phyloP scores from a whole-genome alignment of 2,329 filamentous ascomycete species.

The Epichloe elymi region DNA sequence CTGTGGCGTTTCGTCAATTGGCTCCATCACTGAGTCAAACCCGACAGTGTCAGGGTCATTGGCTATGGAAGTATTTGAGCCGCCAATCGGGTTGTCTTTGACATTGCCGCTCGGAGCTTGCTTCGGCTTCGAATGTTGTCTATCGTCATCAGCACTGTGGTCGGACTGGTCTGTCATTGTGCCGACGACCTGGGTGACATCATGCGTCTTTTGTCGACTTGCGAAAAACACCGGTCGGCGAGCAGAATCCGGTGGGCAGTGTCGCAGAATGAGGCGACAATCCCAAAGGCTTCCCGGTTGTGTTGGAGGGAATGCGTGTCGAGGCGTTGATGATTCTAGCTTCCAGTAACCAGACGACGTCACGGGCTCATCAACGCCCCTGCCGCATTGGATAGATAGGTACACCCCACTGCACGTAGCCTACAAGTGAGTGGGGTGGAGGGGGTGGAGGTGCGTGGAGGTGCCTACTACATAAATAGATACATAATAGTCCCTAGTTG shows the following conservation, averaged over 20 bases:
- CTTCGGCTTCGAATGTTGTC: not conserved
- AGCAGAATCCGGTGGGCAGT: not conserved
- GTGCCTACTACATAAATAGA: no score
- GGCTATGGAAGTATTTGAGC: not conserved
- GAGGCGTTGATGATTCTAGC: not conserved
- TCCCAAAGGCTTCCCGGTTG: not conserved
- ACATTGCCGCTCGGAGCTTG: not conserved
- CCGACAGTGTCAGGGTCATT: not conserved
- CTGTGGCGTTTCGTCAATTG: not conserved
- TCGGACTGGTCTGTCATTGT: conserved; percentile 7
- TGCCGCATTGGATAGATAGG: not conserved
- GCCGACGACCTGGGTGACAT: conserved; percentile 2
- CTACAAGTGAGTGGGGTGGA: no score
- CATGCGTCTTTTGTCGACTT: not conserved
- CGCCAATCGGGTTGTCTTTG: not conserved
- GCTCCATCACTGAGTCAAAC: not conserved
- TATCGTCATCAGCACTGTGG: conserved; percentile 1
- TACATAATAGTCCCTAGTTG: no score
- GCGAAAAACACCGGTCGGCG: not conserved
- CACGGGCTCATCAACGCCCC: not conserved
- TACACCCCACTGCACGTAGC: no score
- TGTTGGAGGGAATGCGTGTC: not conserved
- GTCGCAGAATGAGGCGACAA: not conserved
- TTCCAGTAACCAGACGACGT: conserved; percentile 1
- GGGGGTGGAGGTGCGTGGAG: no score